phyloP scores from a whole-genome alignment of 768 basidiomycete species.

The Trametes cinnabarina region DNA sequence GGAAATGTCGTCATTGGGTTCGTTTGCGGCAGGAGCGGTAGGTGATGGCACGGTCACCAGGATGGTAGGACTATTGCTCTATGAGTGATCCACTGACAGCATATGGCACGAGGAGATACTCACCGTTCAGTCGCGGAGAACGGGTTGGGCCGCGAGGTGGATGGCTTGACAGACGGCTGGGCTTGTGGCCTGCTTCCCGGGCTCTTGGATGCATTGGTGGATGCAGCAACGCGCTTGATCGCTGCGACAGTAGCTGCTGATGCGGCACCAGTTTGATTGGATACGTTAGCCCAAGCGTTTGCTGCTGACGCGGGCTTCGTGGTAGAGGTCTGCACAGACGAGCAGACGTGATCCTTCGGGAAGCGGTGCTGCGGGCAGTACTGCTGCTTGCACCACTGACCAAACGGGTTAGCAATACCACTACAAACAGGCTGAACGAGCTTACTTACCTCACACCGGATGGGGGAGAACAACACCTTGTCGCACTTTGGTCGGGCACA shows the following conservation, averaged over 20 bases:
- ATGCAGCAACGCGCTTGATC: conserved; percentile 37
- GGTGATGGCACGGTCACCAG: conserved; percentile 23
- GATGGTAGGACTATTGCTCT: conserved; percentile 51
- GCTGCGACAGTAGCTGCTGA: conserved; percentile 38
- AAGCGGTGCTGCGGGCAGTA: conserved; percentile 82
- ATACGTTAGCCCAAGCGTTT: conserved; percentile 18
- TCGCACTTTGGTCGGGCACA: conserved; percentile 65
- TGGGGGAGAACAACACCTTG: conserved; percentile 73
- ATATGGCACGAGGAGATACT: conserved; percentile 32
- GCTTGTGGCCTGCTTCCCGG: conserved; percentile 21
- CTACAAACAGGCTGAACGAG: no score
- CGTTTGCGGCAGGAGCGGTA: background rate
- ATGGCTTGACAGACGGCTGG: conserved; percentile 21
- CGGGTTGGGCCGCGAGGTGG: conserved; percentile 28
- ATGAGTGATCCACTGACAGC: conserved; percentile 48
- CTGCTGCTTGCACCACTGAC: conserved; percentile 65
- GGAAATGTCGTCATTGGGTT: conserved; percentile 15
- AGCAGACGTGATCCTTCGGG: conserved; percentile 67
- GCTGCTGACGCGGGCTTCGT: conserved; percentile 21
- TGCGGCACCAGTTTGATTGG: conserved; percentile 20
- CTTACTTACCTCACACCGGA: conserved; percentile 65
- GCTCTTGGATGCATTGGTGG: conserved; percentile 35
- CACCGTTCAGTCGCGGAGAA: conserved; percentile 64
- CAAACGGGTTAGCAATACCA: background rate
- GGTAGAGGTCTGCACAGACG: conserved; percentile 16